Evolutionary conservation across 805 yeast species (phyloP).

Genomic region (Ogataea paraovalis): DNA sequence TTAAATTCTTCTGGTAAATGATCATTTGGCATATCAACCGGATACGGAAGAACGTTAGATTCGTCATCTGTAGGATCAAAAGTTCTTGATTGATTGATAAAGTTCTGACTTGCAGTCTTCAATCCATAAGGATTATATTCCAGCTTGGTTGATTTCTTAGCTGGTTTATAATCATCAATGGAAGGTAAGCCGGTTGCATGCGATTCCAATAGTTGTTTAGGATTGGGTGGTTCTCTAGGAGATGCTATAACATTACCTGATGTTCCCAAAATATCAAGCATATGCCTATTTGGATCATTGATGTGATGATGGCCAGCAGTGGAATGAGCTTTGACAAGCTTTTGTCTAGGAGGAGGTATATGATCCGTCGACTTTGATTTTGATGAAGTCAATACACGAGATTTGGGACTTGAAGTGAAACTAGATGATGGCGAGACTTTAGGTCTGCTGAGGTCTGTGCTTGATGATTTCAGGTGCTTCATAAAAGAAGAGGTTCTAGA

Average conservation of each 20-base stretch:
- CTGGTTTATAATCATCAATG: slow-evolving; percentile 21
- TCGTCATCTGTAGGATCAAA: slow-evolving; percentile 33
- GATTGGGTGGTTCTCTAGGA: slow-evolving; percentile 17
- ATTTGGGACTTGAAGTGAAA: background rate
- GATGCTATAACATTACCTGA: slow-evolving; percentile 23
- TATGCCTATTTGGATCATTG: slow-evolving; percentile 10
- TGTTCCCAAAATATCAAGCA: slow-evolving; percentile 19
- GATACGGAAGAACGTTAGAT: slow-evolving; percentile 53
- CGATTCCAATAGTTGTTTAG: slow-evolving; percentile 4
- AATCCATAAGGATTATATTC: slow-evolving; percentile 66
- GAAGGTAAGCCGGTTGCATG: slow-evolving; percentile 29
- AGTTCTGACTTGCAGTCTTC: slow-evolving; percentile 29
- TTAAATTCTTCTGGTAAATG: slow-evolving; percentile 54
- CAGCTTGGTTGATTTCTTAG: slow-evolving; percentile 33
- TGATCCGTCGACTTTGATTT: background rate
- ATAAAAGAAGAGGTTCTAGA: slow-evolving; percentile 4
- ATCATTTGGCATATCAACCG: slow-evolving; percentile 68
- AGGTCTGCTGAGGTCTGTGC: background rate
- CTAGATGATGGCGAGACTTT: background rate
- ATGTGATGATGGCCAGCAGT: slow-evolving; percentile 11
- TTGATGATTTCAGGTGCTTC: slow-evolving; percentile 8
- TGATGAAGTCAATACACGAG: background rate
- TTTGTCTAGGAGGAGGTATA: slow-evolving; percentile 4
- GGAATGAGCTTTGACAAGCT: slow-evolving; percentile 7
- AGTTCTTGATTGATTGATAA: slow-evolving; percentile 1